Conservation (phyloP, 1,284 basidiomycete species). For the Trichosporon faecale region DNA sequence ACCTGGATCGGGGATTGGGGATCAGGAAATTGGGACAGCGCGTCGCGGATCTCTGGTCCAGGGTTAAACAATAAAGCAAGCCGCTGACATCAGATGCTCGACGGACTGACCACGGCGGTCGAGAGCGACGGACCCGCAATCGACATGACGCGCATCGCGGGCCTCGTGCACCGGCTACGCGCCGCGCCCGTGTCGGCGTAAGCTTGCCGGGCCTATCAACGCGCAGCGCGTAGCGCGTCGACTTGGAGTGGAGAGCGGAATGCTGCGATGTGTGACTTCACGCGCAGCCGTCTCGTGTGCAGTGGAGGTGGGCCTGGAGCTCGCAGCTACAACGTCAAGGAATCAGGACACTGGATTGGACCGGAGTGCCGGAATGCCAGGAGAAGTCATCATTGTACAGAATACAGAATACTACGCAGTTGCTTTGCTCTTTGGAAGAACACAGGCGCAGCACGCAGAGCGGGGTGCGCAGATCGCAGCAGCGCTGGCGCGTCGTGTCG, state of each 20-base stretch:
- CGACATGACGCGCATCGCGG: slow-evolving; percentile 79
- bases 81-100: slow-evolving; percentile 64
- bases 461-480: too few species aligned
- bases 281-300: not conserved
- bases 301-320: not conserved
- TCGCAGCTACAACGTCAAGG: not conserved
- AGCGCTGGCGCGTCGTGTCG: too few species aligned
- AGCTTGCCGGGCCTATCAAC: not conserved
- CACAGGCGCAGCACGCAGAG: too few species aligned
- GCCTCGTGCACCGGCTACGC: slow-evolving; percentile 63
- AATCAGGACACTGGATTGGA: not conserved
- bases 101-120: slow-evolving; percentile 79
- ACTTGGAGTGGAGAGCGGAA: not conserved
- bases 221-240: not conserved
- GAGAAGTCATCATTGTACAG: not conserved
- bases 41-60: not conserved
- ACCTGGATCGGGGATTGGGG: too few species aligned
- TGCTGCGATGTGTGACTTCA: not conserved
- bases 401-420: not conserved
- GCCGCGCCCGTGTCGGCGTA: slow-evolving; percentile 23
- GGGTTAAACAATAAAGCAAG: not conserved
- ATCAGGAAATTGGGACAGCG: too few species aligned
- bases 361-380: not conserved
- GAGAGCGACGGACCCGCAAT: slow-evolving; percentile 82
- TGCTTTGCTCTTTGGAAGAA: too few species aligned